phyloP scores from a whole-genome alignment of 2,329 filamentous ascomycete genomes.

The Colletotrichum brevisporum region DNA sequence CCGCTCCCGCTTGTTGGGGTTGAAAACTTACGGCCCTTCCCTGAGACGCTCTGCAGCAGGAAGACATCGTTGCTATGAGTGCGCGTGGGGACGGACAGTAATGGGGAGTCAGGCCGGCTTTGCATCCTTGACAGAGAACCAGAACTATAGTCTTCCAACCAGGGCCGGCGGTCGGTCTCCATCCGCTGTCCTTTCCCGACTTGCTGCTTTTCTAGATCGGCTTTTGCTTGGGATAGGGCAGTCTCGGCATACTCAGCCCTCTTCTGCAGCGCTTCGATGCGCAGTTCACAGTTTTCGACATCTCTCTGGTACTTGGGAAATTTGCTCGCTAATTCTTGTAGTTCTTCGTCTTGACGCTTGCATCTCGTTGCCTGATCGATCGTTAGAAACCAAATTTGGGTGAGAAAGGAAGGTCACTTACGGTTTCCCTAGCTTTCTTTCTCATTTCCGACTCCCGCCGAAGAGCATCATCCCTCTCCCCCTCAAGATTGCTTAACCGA shows the following conservation, averaged over 20 bases:
- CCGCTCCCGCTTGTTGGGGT: conserved; percentile 68
- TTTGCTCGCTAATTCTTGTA: conserved; percentile 78
- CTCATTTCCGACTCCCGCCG: conserved; percentile 89
- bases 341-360: conserved; percentile 83
- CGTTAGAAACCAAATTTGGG: conserved; percentile 44
- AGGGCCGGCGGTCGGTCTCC: conserved; percentile 60
- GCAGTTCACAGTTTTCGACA: conserved; percentile 69
- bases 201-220: conserved; percentile 66
- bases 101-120: conserved; percentile 68
- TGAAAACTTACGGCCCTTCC: conserved; percentile 61
- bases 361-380: conserved; percentile 70
- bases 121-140: conserved; percentile 58
- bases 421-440: conserved; percentile 89
- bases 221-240: conserved; percentile 69
- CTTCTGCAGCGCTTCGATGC: conserved; percentile 73
- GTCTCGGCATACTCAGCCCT: conserved; percentile 77
- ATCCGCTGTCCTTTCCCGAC: conserved; percentile 58
- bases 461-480: conserved; percentile 88
- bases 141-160: conserved; percentile 65
- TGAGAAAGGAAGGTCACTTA: conserved; percentile 58
- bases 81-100: conserved; percentile 62
- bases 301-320: conserved; percentile 77
- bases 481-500: conserved; percentile 83
- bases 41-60: conserved; percentile 43
- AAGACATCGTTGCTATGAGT: conserved; percentile 70